Evolutionary conservation across 106 monocot species (phyloP), one percentile per base, ranked within the genome.

Genomic region (Agapanthus africanus): DNA sequence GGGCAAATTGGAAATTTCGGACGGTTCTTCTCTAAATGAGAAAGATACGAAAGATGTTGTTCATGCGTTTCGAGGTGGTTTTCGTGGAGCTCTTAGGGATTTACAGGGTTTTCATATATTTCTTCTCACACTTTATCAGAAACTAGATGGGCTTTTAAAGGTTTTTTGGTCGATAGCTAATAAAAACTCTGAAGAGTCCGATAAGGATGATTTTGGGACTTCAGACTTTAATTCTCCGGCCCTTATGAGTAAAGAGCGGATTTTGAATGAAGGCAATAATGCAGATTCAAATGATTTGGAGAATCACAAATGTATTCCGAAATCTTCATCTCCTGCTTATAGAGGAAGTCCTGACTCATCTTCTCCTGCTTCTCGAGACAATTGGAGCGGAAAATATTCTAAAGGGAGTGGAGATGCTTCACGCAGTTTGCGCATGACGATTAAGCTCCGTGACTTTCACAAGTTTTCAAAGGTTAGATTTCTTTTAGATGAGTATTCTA

Each of bases 51-150:
- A 57, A 40, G 65, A 75, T 5, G 65, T 83, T 16, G 82, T 94
- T 37, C 75, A 82, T 67, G 87, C 82, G 42, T 94, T 94, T 44
- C 63, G 84, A 65, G 82, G 79, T 41, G 93, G 93, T 76, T 94
- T 94, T 71, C 79, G 84, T 54, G 79, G 71, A 19, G 90, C 93
- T 67, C 67, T 94, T 14, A 87, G 90, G 69, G 87, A 90, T 61
- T 75, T 94, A 49, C 90, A 94, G 67, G 80, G 90, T 1, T 90
- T 94, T 50, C 87, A 94, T 71, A 54, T 94, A 37, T 90, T 94
- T 72, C 87, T 94, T 21, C 73, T 94, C 23, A 90, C 90, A 30
- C 64, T 94, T 11, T 77, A 85, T 75, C 93, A 94, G 51, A 94
- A 94, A 62, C 78, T 94, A 37, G 97, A 99, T 66, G 91, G 82